Evolutionary conservation across 306 rosid species (phyloP), one percentile per base, ranked within the genome.

Genomic region (barrel medic (Medicago truncatula)): DNA sequence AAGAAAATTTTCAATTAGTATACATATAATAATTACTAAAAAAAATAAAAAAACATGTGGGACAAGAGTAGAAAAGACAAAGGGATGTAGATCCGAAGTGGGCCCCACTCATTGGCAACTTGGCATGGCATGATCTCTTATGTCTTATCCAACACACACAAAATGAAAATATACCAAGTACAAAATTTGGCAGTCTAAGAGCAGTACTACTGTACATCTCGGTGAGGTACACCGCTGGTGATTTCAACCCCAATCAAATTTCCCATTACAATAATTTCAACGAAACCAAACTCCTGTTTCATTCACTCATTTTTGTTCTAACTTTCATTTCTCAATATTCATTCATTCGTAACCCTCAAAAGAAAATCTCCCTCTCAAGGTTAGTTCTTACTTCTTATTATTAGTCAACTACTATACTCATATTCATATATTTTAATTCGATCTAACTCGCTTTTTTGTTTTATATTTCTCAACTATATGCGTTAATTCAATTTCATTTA

Each of bases 241-340:
- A 71, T 79, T 46, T 6, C 17, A 64, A 9, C 25, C 66, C 13
- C 21, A 31, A 63, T n/a, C 57, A 52, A 52, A 52, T 17, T n/a
- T 34, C 38, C 3, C 4, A 28, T 28, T 28, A 28, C 31, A 28
- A 21, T 21, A 21, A 21, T 21, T 21, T 1, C 23, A 21, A 28
- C 4, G 4, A 2, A 50, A 50, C 57, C n/a, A 21, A 25, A 66
- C 74, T 70, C 79, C 84, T 80, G 84, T 84, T 84, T 60, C 87
- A 84, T 81, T 75, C 23, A 13, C 15, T 13, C 38, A 28, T 4
- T 21, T 21, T 21, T 21, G 23, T 21, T 21, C 23, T 21, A 1
- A 21, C 23, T 21, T 21, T 28, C 31, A 28, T 3, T 28, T 28
- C 28, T 23, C 28, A 23, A 23, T 23, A 28, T 28, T 25, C 28